These are phyloP conservation scores for Mortierella sp. DNA, from an alignment of 371 early-diverging fungal genomes.

Conservation along the genomic window DNA sequence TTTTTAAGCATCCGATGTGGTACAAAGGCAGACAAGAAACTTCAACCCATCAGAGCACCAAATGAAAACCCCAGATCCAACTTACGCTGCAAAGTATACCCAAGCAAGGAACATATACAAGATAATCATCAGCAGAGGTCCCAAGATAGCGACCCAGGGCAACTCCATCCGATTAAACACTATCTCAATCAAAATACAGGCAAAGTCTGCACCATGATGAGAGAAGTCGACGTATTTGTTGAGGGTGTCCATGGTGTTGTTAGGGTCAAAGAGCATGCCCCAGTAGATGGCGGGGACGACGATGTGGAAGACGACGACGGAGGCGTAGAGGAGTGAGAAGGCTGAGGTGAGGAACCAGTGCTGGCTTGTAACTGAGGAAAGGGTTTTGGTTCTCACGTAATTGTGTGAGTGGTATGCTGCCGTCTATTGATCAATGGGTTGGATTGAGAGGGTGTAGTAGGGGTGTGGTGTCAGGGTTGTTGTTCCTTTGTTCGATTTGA, in stretches of 20 bases:
- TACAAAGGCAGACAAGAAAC: neutral
- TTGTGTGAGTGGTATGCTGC: conserved; percentile 46
- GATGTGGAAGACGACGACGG: conserved; percentile 51
- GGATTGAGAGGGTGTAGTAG: neutral
- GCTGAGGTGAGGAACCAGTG: conserved; percentile 55
- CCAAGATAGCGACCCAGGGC: conserved; percentile 36
- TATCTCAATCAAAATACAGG: conserved; percentile 47
- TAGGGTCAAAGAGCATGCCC: conserved; percentile 54
- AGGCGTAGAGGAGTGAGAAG: conserved; percentile 41
- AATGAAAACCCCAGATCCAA: neutral
- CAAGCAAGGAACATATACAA: conserved; percentile 58
- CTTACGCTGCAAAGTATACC: conserved; percentile 58
- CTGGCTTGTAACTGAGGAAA: conserved; percentile 33
- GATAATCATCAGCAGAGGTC: conserved; percentile 47
- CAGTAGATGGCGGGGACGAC: conserved; percentile 57
- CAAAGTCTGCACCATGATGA: conserved; percentile 45
- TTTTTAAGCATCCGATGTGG: neutral
- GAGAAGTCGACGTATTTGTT: conserved; percentile 56
- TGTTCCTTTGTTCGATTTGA: neutral
- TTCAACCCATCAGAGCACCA: neutral
- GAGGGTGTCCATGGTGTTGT: conserved; percentile 52
- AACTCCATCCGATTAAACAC: conserved; percentile 53
- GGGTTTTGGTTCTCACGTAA: conserved; percentile 15
- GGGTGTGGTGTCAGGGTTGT: too few relatives aligned
- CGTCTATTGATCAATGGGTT: conserved; percentile 15